phyloP scores from a whole-genome alignment of 2,329 filamentous ascomycete species.

The Orbilia ellipsospora region DNA sequence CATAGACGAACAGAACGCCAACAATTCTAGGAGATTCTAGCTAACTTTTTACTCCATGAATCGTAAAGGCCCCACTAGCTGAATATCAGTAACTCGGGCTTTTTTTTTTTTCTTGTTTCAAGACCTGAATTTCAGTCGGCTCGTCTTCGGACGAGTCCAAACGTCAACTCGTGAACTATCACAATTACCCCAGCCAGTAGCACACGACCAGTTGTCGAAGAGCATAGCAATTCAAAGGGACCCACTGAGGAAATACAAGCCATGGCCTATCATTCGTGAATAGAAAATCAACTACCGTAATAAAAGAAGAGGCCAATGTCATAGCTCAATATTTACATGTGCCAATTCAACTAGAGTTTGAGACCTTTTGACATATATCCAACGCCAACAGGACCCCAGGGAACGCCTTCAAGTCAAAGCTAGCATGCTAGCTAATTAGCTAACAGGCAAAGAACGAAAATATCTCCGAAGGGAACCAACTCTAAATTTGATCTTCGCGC shows the following conservation, averaged over 20 bases:
- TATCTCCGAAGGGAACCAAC: constrained; percentile 24
- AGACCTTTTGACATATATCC: neutral
- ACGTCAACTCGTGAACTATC: no score
- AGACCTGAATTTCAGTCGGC: neutral
- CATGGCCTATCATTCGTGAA: neutral
- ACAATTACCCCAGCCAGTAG: no score
- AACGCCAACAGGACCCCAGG: neutral
- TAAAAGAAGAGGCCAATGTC: constrained; percentile 7
- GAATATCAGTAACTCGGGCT: no score
- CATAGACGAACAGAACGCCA: neutral
- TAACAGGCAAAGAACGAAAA: constrained; percentile 7
- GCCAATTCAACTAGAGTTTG: neutral
- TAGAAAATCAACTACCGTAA: neutral
- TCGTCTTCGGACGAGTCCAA: no score
- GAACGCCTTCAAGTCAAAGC: constrained; percentile 1
- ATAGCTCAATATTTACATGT: constrained; percentile 37
- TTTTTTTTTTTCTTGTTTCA: neutral
- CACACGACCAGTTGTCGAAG: no score
- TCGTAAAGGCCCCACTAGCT: no score
- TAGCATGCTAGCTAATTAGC: neutral
- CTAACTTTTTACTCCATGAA: no score
- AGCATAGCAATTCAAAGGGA: neutral
- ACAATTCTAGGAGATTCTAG: no score
- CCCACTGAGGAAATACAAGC: neutral
- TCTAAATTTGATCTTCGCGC: constrained; percentile 42